Conservation (phyloP, 352 stramenopile species). For the Phytopythium sindhum region DNA sequence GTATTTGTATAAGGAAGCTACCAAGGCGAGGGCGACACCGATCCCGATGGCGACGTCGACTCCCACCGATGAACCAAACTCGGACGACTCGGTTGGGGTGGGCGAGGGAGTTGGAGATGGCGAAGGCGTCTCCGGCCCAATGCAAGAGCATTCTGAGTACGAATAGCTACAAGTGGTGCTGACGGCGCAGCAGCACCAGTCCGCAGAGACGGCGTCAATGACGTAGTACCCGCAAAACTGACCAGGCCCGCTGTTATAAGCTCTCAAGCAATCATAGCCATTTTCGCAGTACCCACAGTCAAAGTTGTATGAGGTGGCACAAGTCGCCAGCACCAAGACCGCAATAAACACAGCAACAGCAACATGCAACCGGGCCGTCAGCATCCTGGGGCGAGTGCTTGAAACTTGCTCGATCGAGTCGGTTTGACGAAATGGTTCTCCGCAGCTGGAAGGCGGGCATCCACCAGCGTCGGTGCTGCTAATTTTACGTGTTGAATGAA, state of each 20-base stretch:
- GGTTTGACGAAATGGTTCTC: too few species aligned
- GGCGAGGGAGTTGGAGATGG: background rate
- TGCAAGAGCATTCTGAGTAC: background rate
- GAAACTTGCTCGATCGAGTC: too few species aligned
- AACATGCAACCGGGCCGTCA: too few species aligned
- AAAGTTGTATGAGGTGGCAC: background rate
- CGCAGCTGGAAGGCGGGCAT: too few species aligned
- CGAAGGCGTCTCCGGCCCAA: background rate
- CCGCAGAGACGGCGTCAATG: background rate
- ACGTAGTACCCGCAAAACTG: background rate
- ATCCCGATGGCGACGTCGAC: background rate
- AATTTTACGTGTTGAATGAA: too few species aligned
- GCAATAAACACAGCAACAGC: too few species aligned
- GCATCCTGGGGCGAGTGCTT: too few species aligned
- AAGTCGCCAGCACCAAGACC: background rate
- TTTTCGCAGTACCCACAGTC: too few species aligned
- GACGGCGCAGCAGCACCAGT: constrained; percentile 1
- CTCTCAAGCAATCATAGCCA: too few species aligned
- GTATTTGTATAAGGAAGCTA: background rate
- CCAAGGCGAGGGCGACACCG: background rate
- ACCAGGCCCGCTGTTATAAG: background rate
- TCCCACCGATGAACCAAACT: background rate
- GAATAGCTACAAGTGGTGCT: background rate
- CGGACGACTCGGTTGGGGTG: background rate
- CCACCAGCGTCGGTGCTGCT: too few species aligned